phyloP scores from a whole-genome alignment of 495 filamentous ascomycete species.

The Aspergillus carlsbadensis region DNA sequence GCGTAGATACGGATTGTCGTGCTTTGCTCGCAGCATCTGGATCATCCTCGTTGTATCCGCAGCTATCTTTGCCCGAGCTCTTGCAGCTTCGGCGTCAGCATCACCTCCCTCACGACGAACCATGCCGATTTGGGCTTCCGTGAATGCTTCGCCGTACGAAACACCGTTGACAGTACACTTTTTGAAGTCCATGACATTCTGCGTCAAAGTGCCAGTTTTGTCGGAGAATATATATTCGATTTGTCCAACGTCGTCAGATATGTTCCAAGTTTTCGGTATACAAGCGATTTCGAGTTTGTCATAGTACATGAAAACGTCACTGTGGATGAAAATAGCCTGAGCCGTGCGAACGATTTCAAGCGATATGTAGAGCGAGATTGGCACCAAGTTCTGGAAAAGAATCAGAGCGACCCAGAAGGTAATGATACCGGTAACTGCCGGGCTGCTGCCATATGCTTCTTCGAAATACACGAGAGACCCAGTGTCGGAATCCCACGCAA shows the following conservation, averaged over 20 bases:
- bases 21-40: conserved; percentile 65
- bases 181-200: conserved; percentile 99
- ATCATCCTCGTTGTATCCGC: conserved; percentile 71
- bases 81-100: conserved; percentile 73
- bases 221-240: conserved; percentile 99
- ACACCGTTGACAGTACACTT: conserved; percentile 93
- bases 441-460: conserved; percentile 74
- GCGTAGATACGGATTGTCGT: conserved; percentile 87
- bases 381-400: conserved; percentile 96
- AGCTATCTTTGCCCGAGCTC: conserved; percentile 76
- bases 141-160: conserved; percentile 95
- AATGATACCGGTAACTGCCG: conserved; percentile 83
- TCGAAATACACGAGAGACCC: conserved; percentile 84
- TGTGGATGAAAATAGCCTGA: conserved; percentile 98
- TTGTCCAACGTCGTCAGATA: conserved; percentile 96
- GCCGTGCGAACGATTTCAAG: conserved; percentile 92
- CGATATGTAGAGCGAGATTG: conserved; percentile 96
- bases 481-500: conserved; percentile 71
- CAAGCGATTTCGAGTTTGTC: conserved; percentile 90
- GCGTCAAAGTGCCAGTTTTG: conserved; percentile 97
- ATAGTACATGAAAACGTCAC: conserved; percentile 94
- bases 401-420: conserved; percentile 95
- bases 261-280: conserved; percentile 98
- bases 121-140: conserved; percentile 94
- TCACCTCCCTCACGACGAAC: conserved; percentile 85